Conservation (phyloP, 345 rosid species). For the Stellera chamaejasme region DNA sequence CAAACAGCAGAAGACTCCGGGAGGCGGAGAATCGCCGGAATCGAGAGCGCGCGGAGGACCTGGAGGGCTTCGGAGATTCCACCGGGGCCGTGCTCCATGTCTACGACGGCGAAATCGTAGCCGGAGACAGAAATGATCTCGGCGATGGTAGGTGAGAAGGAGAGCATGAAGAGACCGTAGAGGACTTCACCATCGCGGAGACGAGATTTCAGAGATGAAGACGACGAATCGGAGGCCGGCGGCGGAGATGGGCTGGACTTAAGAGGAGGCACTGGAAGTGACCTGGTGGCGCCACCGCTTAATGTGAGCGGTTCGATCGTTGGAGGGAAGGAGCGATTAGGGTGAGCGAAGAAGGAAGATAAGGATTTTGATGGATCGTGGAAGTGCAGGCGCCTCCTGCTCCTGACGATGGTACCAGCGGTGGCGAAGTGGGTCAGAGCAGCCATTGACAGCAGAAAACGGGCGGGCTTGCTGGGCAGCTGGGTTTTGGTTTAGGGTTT, state of each 20-base stretch:
- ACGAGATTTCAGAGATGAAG: conserved; percentile 54
- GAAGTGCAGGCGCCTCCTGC: conserved; percentile 4
- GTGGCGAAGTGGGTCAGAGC: neutral
- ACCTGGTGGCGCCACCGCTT: conserved; percentile 13
- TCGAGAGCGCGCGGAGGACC: conserved; percentile 63
- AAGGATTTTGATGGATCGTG: conserved; percentile 16
- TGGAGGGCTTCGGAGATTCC: conserved; percentile 66
- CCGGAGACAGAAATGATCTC: conserved; percentile 85
- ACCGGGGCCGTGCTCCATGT: conserved; percentile 96
- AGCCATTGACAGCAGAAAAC: conserved; percentile 15
- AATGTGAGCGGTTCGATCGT: conserved; percentile 15
- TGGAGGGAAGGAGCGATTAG: neutral
- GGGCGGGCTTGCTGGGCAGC: neutral
- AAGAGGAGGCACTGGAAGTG: conserved; percentile 20
- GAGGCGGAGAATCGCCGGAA: conserved; percentile 65
- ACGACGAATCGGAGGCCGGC: conserved; percentile 6
- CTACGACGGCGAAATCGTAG: conserved; percentile 80
- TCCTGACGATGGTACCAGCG: neutral
- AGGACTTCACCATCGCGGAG: conserved; percentile 68
- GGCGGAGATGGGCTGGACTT: conserved; percentile 23
- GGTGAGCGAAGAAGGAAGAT: conserved; percentile 11
- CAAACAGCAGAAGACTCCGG: conserved; percentile 66
- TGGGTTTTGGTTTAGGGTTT: too few relatives aligned
- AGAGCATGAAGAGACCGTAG: conserved; percentile 75
- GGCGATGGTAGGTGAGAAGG: conserved; percentile 84